These are phyloP conservation scores for Russula brevipes DNA, from an alignment of 768 basidiomycete species.

Conservation along the genomic window DNA sequence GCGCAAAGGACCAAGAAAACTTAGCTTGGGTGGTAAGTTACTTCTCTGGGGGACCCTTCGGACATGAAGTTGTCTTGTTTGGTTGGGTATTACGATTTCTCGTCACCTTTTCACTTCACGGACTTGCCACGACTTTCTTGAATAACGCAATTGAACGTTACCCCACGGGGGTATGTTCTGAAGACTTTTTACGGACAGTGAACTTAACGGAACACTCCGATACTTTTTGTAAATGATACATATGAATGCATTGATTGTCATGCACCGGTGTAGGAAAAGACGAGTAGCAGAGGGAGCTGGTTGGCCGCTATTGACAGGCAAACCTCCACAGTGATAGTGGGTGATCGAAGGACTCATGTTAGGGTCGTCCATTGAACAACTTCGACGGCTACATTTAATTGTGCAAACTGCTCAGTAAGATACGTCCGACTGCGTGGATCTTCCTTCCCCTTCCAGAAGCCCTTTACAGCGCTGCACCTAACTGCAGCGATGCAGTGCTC, in stretches of 20 bases:
- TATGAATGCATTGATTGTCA: neutral
- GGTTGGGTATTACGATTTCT: neutral
- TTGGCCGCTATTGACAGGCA: neutral
- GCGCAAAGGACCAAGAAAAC: neutral
- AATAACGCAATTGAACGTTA: neutral
- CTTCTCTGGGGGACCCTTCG: neutral
- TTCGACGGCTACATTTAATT: constrained; percentile 14
- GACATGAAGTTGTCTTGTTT: constrained; percentile 4
- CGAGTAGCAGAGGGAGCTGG: neutral
- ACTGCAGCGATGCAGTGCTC: too few species aligned
- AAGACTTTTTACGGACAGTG: neutral
- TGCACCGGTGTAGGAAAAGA: neutral
- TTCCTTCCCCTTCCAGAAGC: constrained; percentile 18
- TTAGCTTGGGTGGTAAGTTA: neutral
- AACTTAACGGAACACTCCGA: neutral
- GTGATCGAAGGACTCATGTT: neutral
- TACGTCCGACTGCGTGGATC: constrained; percentile 13
- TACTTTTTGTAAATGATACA: neutral
- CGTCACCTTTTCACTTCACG: neutral
- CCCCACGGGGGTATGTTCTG: neutral
- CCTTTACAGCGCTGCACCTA: constrained; percentile 8
- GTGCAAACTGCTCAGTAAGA: constrained; percentile 10
- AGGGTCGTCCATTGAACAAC: constrained; percentile 7
- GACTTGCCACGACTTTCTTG: neutral
- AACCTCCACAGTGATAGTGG: neutral